Evolutionary conservation across 495 filamentous ascomycete species (phyloP).

Genomic region (Penicillium verhagenii): DNA sequence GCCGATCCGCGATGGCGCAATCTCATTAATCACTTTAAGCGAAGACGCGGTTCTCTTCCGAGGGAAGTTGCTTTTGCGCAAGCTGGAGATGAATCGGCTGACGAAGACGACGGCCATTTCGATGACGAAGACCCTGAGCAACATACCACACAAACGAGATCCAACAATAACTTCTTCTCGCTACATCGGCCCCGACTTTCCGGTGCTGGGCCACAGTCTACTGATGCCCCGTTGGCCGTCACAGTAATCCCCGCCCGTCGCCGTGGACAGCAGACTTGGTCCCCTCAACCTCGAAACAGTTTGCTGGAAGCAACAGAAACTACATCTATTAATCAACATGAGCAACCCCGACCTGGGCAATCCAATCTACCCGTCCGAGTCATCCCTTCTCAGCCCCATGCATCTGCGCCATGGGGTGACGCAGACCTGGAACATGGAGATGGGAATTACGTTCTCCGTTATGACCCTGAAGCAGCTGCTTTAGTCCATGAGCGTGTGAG

Average conservation of each 20-base stretch:
- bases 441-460: constrained; percentile 36
- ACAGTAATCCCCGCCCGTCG: constrained; percentile 69
- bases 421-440: constrained; percentile 30
- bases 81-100: constrained; percentile 36
- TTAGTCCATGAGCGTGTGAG: constrained; percentile 34
- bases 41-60: constrained; percentile 52
- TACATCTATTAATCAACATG: constrained; percentile 1
- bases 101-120: constrained; percentile 18
- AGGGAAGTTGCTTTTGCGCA: constrained; percentile 53
- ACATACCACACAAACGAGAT: constrained; percentile 12
- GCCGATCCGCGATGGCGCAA: constrained; percentile 47
- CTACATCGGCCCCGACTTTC: constrained; percentile 25
- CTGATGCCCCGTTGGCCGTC: constrained; percentile 50
- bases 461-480: constrained; percentile 47
- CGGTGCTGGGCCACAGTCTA: constrained; percentile 25
- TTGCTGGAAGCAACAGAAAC: constrained; percentile 15
- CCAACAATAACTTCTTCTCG: constrained; percentile 33
- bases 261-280: constrained; percentile 48
- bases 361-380: constrained; percentile 32
- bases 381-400: constrained; percentile 39
- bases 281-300: constrained; percentile 25
- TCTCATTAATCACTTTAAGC: constrained; percentile 53
- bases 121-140: constrained; percentile 25
- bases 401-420: constrained; percentile 41
- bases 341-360: neutral